phyloP scores from a whole-genome alignment of 2,329 filamentous ascomycete genomes.

The Aphanocladium album region DNA sequence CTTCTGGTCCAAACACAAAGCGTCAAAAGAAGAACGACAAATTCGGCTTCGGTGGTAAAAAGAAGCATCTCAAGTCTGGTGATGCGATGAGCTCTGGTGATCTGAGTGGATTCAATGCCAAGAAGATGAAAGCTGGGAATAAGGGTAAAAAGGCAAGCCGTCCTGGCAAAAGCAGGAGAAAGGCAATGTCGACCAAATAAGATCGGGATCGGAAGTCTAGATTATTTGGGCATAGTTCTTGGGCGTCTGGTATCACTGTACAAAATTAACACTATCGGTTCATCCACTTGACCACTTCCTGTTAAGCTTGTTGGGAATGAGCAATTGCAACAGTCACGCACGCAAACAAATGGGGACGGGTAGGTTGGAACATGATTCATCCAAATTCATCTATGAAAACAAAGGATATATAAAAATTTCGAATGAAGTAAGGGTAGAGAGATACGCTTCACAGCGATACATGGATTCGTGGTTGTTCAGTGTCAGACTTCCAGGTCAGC shows the following conservation, averaged over 20 bases:
- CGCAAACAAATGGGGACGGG: neutral
- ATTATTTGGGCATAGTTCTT: slow-evolving; percentile 2
- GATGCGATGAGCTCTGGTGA: slow-evolving; percentile 81
- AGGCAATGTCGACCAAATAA: slow-evolving; percentile 34
- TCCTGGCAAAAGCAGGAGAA: slow-evolving; percentile 48
- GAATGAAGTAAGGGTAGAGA: slow-evolving; percentile 3
- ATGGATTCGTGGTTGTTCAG: neutral
- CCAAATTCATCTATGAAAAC: slow-evolving; percentile 29
- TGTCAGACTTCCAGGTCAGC: neutral
- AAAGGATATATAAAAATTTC: slow-evolving; percentile 31
- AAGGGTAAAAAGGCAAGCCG: slow-evolving; percentile 31
- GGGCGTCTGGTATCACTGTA: slow-evolving; percentile 1
- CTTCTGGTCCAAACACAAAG: slow-evolving; percentile 55
- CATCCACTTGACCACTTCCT: neutral
- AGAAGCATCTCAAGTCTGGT: slow-evolving; percentile 83
- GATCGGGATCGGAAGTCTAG: neutral
- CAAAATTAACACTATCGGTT: neutral
- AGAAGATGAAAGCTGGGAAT: slow-evolving; percentile 69
- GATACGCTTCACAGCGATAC: neutral
- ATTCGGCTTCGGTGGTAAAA: slow-evolving; percentile 95
- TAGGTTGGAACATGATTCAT: slow-evolving; percentile 8
- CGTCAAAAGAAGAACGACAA: slow-evolving; percentile 92
- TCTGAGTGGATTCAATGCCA: slow-evolving; percentile 71
- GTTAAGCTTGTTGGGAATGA: neutral
- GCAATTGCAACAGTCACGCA: neutral